Evolutionary conservation across 352 stramenopile species (phyloP).

Genomic region (Phytophthora tentaculata): DNA sequence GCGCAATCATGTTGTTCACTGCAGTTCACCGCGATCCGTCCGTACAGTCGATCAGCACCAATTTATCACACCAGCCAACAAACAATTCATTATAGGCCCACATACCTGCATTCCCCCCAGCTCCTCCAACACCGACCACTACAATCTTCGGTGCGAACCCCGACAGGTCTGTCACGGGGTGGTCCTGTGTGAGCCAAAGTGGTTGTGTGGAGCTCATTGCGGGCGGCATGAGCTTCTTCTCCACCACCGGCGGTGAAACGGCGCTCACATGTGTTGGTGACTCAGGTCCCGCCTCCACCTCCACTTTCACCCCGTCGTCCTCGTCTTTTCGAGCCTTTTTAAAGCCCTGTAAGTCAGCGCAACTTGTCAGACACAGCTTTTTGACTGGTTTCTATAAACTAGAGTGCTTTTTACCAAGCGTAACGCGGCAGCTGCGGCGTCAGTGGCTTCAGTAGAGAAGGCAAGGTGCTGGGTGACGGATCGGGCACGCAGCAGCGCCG

Average conservation of each 20-base stretch:
- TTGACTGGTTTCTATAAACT: neutral
- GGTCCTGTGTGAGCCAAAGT: constrained; percentile 76
- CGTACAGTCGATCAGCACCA: neutral
- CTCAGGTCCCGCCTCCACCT: constrained; percentile 1
- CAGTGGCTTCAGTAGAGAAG: constrained; percentile 75
- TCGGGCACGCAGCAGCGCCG: constrained; percentile 41
- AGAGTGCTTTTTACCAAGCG: constrained; percentile 60
- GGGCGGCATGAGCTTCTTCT: constrained; percentile 50
- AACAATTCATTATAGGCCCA: neutral
- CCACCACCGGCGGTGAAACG: constrained; percentile 5
- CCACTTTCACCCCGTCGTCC: constrained; percentile 14
- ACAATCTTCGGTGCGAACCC: constrained; percentile 88
- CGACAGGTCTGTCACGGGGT: constrained; percentile 65
- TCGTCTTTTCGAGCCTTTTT: constrained; percentile 65
- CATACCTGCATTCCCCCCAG: constrained; percentile 86
- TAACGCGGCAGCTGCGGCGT: constrained; percentile 70
- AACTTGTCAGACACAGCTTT: constrained; percentile 9
- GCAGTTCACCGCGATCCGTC: constrained; percentile 1
- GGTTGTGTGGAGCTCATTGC: constrained; percentile 67
- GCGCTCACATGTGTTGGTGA: constrained; percentile 14
- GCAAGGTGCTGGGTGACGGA: constrained; percentile 24
- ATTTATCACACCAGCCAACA: neutral
- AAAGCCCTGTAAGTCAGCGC: constrained; percentile 42
- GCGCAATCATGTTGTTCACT: constrained; percentile 92
- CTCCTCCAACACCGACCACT: constrained; percentile 87